Percentiles rank a stretch among this genome's conserved stretches.
Conservation (phyloP, 768 basidiomycete species). For the Obba rivulosa region DNA sequence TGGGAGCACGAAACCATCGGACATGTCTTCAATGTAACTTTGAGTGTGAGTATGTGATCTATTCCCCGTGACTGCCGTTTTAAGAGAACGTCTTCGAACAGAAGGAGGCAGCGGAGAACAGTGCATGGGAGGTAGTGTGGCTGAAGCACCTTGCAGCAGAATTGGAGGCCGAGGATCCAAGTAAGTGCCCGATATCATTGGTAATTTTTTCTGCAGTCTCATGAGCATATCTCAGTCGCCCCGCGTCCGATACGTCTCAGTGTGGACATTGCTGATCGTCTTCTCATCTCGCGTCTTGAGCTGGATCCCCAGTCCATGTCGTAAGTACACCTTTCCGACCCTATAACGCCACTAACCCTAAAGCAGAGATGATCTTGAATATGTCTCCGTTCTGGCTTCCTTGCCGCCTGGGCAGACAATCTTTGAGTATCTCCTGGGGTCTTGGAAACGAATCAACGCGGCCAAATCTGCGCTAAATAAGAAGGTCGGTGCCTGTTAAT, state of each 20-base stretch:
- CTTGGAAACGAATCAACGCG: slow-evolving; percentile 83
- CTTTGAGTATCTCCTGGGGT: slow-evolving; percentile 85
- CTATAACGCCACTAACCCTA: slow-evolving; percentile 4
- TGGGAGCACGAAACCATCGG: slow-evolving; percentile 78
- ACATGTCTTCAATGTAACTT: slow-evolving; percentile 69
- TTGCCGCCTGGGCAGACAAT: slow-evolving; percentile 74
- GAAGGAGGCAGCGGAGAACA: slow-evolving; percentile 55
- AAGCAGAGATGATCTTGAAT: slow-evolving; percentile 68
- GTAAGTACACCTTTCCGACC: slow-evolving; percentile 36
- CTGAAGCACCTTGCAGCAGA: slow-evolving; percentile 73
- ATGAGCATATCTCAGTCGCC: slow-evolving; percentile 7
- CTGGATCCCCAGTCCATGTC: slow-evolving; percentile 67
- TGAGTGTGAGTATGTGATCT: slow-evolving; percentile 53
- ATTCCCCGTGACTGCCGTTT: background rate
- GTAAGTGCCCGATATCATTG: slow-evolving; percentile 29
- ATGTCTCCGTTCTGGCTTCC: slow-evolving; percentile 65
- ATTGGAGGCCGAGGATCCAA: slow-evolving; percentile 50
- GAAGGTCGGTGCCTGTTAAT: slow-evolving; percentile 39
- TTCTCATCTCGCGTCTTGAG: slow-evolving; percentile 82
- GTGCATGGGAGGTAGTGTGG: slow-evolving; percentile 72
- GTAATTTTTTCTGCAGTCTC: background rate
- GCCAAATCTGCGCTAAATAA: slow-evolving; percentile 51
- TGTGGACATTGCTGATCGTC: slow-evolving; percentile 62
- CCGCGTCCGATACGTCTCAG: slow-evolving; percentile 40
- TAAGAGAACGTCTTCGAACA: slow-evolving; percentile 20